These are phyloP conservation scores for Neodidymelliopsis sp. DNA, from an alignment of 2,329 filamentous ascomycete genomes.

Conservation along the genomic window DNA sequence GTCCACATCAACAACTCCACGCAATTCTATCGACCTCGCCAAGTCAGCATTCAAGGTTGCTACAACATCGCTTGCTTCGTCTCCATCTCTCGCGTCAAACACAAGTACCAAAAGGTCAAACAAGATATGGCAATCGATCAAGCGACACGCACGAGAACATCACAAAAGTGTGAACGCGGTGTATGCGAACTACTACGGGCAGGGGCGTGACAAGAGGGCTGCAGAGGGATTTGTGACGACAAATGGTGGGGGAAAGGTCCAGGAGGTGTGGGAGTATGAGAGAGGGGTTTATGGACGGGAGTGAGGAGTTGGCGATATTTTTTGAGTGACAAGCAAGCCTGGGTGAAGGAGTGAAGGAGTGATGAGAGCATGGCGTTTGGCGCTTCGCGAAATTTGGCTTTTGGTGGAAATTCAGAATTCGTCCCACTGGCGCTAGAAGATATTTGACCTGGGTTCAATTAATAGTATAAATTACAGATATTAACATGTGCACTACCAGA, in stretches of 20 bases:
- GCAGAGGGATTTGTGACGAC: not conserved
- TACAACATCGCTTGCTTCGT: conserved; percentile 8
- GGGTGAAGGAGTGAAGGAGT: too few relatives aligned
- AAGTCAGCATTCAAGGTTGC: conserved; percentile 19
- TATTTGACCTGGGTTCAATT: too few relatives aligned
- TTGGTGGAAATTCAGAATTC: too few relatives aligned
- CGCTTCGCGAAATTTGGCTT: too few relatives aligned
- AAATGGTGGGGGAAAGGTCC: not conserved
- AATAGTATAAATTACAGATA: too few relatives aligned
- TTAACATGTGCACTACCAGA: too few relatives aligned
- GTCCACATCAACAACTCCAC: conserved; percentile 26
- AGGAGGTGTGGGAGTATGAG: conserved; percentile 30
- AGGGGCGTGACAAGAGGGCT: conserved; percentile 2
- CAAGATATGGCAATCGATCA: conserved; percentile 26
- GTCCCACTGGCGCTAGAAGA: too few relatives aligned
- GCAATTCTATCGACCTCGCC: conserved; percentile 25
- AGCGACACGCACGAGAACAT: conserved; percentile 30
- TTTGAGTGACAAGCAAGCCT: too few relatives aligned
- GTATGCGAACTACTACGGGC: conserved; percentile 33
- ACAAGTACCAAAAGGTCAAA: conserved; percentile 12
- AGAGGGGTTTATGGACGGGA: conserved; percentile 13
- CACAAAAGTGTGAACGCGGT: conserved; percentile 31
- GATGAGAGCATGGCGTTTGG: too few relatives aligned
- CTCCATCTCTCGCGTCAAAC: not conserved
- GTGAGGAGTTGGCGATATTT: not conserved